Percentiles rank a stretch among this genome's conserved stretches.
Conservation (phyloP, 1,284 basidiomycete genomes). For the Takashimella koratensis region DNA sequence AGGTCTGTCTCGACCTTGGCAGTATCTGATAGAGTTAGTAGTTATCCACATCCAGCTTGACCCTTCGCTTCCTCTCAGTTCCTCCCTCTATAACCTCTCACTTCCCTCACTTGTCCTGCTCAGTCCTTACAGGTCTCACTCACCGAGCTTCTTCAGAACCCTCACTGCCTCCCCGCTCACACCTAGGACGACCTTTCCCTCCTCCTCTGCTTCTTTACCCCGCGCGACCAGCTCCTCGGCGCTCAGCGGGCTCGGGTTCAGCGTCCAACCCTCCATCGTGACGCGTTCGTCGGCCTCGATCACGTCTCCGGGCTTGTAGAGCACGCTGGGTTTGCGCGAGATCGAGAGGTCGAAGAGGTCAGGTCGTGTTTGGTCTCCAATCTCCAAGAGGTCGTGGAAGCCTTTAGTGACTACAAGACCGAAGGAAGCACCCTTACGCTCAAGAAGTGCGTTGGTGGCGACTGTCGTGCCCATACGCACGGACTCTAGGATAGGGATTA, state of each 20-base stretch:
- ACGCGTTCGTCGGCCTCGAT: slow-evolving; percentile 23
- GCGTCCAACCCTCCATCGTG: slow-evolving; percentile 22
- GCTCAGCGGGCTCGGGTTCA: background rate
- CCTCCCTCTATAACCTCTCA: no score
- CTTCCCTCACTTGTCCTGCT: no score
- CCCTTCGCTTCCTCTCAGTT: no score
- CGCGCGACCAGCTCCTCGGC: background rate
- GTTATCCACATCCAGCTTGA: no score
- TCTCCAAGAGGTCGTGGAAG: slow-evolving; percentile 47
- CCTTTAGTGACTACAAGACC: slow-evolving; percentile 45
- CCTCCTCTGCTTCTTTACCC: background rate
- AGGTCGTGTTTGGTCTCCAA: slow-evolving; percentile 48
- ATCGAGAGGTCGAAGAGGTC: slow-evolving; percentile 48
- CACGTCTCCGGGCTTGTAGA: slow-evolving; percentile 30
- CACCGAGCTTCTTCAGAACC: slow-evolving; percentile 72
- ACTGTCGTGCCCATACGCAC: slow-evolving; percentile 47
- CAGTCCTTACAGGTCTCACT: no score
- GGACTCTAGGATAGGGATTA: slow-evolving; percentile 29
- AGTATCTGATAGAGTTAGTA: no score
- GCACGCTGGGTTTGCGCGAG: slow-evolving; percentile 43
- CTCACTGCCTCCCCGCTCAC: slow-evolving; percentile 88
- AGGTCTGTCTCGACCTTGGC: slow-evolving; percentile 53
- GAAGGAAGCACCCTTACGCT: slow-evolving; percentile 40
- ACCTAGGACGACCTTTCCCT: slow-evolving; percentile 63
- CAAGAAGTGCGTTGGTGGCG: slow-evolving; percentile 49